Conservation (phyloP, 2,329 filamentous ascomycete genomes). For the Penicillium rolfsii region DNA sequence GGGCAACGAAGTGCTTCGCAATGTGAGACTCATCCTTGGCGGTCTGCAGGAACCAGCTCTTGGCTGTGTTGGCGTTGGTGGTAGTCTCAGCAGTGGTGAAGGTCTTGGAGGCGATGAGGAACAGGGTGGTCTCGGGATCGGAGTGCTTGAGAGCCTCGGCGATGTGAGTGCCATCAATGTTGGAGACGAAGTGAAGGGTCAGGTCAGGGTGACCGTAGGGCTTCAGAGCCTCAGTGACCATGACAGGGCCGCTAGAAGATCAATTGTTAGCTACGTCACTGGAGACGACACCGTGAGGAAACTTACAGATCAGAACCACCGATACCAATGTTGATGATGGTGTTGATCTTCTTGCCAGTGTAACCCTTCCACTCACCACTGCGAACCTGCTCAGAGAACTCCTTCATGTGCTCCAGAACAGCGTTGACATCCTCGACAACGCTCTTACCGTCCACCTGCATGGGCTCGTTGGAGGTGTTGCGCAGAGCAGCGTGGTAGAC, state of each 20-base stretch:
- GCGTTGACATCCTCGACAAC: constrained; percentile 92
- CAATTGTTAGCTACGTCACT: not conserved
- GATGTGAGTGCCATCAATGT: constrained; percentile 98
- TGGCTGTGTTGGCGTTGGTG: constrained; percentile 96
- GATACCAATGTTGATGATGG: constrained; percentile 96
- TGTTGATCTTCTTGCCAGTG: constrained; percentile 96
- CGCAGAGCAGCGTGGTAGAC: constrained; percentile 95
- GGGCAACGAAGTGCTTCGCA: constrained; percentile 97
- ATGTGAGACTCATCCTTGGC: constrained; percentile 75
- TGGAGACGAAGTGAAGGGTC: constrained; percentile 97
- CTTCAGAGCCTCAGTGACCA: constrained; percentile 98
- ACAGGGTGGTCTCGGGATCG: constrained; percentile 96
- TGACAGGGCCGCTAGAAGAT: constrained; percentile 78
- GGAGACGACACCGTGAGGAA: not conserved
- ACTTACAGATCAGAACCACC: constrained; percentile 96
- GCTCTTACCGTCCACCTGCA: constrained; percentile 85
- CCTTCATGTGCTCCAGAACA: constrained; percentile 96
- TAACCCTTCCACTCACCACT: constrained; percentile 96
- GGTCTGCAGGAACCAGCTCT: constrained; percentile 90
- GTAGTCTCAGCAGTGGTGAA: constrained; percentile 98
- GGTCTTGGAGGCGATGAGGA: constrained; percentile 98
- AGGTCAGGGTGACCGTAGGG: constrained; percentile 83
- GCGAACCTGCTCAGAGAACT: constrained; percentile 92
- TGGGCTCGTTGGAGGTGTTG: constrained; percentile 80
- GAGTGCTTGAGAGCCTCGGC: constrained; percentile 87